Evolutionary conservation across 2,329 filamentous ascomycete species (phyloP).

Genomic region (Whalleya microplaca): DNA sequence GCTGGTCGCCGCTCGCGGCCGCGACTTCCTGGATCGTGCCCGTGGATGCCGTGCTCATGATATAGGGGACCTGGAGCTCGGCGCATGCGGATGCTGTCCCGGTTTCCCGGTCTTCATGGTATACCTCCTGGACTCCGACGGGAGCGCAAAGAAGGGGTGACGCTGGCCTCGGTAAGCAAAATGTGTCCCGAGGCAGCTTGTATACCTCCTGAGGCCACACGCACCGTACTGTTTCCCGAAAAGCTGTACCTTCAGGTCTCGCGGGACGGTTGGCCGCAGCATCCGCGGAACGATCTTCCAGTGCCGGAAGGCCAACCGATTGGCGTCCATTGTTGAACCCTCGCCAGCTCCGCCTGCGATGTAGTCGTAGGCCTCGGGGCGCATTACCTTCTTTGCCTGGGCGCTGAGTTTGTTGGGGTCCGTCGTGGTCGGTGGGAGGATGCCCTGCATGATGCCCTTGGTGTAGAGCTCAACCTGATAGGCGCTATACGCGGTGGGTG

Average conservation of each 20-base stretch:
- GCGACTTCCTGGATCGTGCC: slow-evolving; percentile 70
- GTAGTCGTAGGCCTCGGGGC: slow-evolving; percentile 58
- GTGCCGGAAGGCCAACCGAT: slow-evolving; percentile 43
- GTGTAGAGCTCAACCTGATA: slow-evolving; percentile 54
- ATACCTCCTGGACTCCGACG: slow-evolving; percentile 69
- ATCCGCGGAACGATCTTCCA: slow-evolving; percentile 57
- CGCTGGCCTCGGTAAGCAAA: slow-evolving; percentile 28
- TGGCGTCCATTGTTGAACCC: slow-evolving; percentile 62
- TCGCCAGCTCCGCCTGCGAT: slow-evolving; percentile 66
- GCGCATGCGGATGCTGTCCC: slow-evolving; percentile 66
- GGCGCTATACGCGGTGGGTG: slow-evolving; percentile 42
- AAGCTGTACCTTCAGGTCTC: slow-evolving; percentile 55
- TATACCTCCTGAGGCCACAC: slow-evolving; percentile 7
- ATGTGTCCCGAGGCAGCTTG: neutral
- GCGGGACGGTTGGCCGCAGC: slow-evolving; percentile 46
- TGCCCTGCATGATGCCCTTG: slow-evolving; percentile 53
- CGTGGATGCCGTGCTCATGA: slow-evolving; percentile 66
- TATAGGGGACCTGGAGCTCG: slow-evolving; percentile 65
- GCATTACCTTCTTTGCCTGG: slow-evolving; percentile 55
- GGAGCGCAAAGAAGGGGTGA: slow-evolving; percentile 67
- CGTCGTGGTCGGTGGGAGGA: slow-evolving; percentile 58
- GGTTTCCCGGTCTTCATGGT: slow-evolving; percentile 67
- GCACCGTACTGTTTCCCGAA: slow-evolving; percentile 54
- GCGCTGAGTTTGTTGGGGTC: slow-evolving; percentile 60
- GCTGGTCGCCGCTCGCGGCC: slow-evolving; percentile 57